Evolutionary conservation across 139 green algal genomes (phyloP), one percentile per base, ranked within the genome.

Genomic region (Chlorella sp.): DNA sequence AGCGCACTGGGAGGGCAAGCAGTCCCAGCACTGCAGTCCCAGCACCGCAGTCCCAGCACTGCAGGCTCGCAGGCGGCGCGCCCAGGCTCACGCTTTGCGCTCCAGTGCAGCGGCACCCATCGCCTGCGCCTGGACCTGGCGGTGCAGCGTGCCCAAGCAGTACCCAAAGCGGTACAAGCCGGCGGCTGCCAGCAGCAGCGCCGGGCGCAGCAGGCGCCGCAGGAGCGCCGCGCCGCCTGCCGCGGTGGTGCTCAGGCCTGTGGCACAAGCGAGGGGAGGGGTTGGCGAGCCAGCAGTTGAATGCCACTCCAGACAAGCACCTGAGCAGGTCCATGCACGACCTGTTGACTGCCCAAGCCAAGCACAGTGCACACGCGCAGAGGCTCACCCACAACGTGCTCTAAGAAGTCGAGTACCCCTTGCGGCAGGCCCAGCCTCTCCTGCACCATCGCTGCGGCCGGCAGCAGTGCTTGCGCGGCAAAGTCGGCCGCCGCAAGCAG

Each of bases 121-220:
- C 2, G 51, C 73, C 15, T 71, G 41, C 0, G 29, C 38, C 74
- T 81, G 67, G 31, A 78, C 58, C 46, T 71, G 43, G 2, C 27
- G 66, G 59, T 78, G 71, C 38, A 85, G 43, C 12, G 72, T 68
- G 27, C 74, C 82, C 56, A 80, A 42, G 53, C 53, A 66, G 53
- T 67, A 80, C 40, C 33, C 50, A 31, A 15, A 35, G 55, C 61
- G 74, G 45, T 70, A 73, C 12, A 60, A 0, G 29, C 29, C 38
- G 5, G 73, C 21, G 15, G 19, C 40, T 8, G 29, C 61, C 55
- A 87, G 73, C 29, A 84, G 43, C 11, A 66, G 31, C 41, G 72
- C 17, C 45, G 79, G 64, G 35, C 82, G 55, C 61, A 85, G 53
- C 72, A 87, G 76, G 48, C 58, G 46, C 12, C 81, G 50, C 33